Evolutionary conservation across 2,329 filamentous ascomycete genomes (phyloP), one percentile per base, ranked within the genome.

Genomic region (Aspergillus brasiliensis): DNA sequence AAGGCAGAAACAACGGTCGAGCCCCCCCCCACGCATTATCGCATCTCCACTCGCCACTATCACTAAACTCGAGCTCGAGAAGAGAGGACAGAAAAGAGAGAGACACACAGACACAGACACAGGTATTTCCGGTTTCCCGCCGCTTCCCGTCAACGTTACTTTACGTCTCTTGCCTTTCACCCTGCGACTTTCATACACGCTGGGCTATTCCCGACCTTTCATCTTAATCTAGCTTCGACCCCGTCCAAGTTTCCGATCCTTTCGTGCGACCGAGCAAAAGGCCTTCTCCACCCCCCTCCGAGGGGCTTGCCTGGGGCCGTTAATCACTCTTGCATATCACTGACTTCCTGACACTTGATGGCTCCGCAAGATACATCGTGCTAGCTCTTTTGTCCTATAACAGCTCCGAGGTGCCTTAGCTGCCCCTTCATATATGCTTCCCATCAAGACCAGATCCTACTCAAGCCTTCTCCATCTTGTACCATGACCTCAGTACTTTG

Each of bases 251-350:
- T 55, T 34, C 52, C 38, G 23, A 46, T 55, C 52, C 23, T 52
- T 55, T 31, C 37, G 52, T 55, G 52, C 52, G 38, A 55, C 52
- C 25, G 52, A 55, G 17, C 38, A 46, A 49, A 34, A 28, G 46
- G 25, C 46, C 23, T 49, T 49, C 46, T 52, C 34, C 34, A 23
- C 40, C 38, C 40, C n/a, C 28, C 38, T 34, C 52, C 28, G 52
- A 25, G 38, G 38, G 42, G 40, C 40, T 27, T 25, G 40, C 31
- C 31, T 46, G 27, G 52, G 31, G 40, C 52, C 23, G 52, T 55
- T 46, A 42, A 44, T 44, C 46, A 55, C 40, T 55, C 52, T 34
- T 46, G 38, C n/a, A 55, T n/a, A 42, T 46, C 27, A 31, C 25
- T 7, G 23, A 27, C 3, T 19, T 25, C 31, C 31, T 15, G 31